These are phyloP conservation scores for Thelonectria blattea DNA, from an alignment of 2,329 filamentous ascomycete genomes.

Conservation along the genomic window DNA sequence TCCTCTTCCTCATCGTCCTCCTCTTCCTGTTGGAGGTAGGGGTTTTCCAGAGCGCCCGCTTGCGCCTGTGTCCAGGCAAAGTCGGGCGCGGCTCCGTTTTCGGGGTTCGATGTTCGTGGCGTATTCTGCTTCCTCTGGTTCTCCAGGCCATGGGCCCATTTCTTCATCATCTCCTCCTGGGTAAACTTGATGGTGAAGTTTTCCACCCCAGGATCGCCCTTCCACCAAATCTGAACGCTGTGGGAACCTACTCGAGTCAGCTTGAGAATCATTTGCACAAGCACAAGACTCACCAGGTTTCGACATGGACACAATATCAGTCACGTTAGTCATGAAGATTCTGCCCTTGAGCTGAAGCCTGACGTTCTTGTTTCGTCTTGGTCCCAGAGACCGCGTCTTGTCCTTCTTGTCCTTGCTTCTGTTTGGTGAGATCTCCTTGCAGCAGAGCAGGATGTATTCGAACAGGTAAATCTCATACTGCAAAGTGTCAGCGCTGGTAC, in stretches of 20 bases:
- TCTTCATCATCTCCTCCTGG: slow-evolving; percentile 91
- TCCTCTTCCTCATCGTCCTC: slow-evolving; percentile 67
- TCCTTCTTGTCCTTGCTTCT: slow-evolving; percentile 82
- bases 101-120: slow-evolving; percentile 53
- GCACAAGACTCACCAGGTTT: slow-evolving; percentile 74
- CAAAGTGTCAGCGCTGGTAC: slow-evolving; percentile 22
- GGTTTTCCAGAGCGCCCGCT: slow-evolving; percentile 74
- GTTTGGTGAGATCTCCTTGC: slow-evolving; percentile 89
- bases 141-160: slow-evolving; percentile 85
- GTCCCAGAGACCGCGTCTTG: slow-evolving; percentile 60
- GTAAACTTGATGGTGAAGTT: slow-evolving; percentile 95
- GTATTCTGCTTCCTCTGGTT: slow-evolving; percentile 71
- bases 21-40: slow-evolving; percentile 72
- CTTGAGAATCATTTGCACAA: slow-evolving; percentile 12
- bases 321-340: slow-evolving; percentile 99
- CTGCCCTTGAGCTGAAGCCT: slow-evolving; percentile 94
- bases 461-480: slow-evolving; percentile 98
- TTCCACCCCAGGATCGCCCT: slow-evolving; percentile 92
- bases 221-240: slow-evolving; percentile 98
- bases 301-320: slow-evolving; percentile 84
- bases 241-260: slow-evolving; percentile 73
- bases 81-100: slow-evolving; percentile 64
- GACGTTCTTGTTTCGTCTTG: slow-evolving; percentile 71
- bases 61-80: slow-evolving; percentile 81
- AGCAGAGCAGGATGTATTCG: slow-evolving; percentile 92